A percentile compares a stretch with the other conserved stretches of the same genome.
Conservation (phyloP, 495 filamentous ascomycete genomes). For the Neurospora sublineolata region DNA sequence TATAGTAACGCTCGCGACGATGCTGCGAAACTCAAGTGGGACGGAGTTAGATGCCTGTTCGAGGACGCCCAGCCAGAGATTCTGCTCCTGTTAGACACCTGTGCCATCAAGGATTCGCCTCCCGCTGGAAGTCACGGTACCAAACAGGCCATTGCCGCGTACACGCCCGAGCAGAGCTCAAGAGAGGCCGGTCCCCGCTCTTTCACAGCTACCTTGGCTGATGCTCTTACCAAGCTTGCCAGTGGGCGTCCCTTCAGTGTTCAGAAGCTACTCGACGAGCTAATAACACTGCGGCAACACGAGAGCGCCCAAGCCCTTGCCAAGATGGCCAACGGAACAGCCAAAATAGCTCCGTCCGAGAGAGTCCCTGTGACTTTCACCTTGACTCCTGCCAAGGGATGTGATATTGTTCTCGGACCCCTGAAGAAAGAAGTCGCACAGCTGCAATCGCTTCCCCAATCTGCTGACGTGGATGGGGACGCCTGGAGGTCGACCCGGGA, state of each 20-base stretch:
- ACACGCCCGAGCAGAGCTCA: conserved; percentile 35
- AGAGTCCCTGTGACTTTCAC: conserved; percentile 37
- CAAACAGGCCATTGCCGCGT: conserved; percentile 46
- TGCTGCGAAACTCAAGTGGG: conserved; percentile 36
- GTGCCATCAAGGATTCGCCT: conserved; percentile 31
- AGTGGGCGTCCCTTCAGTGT: conserved; percentile 35
- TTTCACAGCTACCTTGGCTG: conserved; percentile 38
- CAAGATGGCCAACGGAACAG: conserved; percentile 31
- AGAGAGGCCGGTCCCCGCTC: conserved; percentile 34
- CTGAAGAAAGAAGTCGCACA: conserved; percentile 24
- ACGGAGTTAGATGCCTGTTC: conserved; percentile 37
- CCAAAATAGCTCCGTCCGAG: conserved; percentile 25
- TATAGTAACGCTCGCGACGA: conserved; percentile 31
- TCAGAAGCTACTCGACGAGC: conserved; percentile 40
- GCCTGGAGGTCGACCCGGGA: conserved; percentile 21
- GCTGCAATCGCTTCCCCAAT: conserved; percentile 29
- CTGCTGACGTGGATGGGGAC: conserved; percentile 24
- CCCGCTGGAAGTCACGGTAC: conserved; percentile 32
- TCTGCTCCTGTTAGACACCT: conserved; percentile 37
- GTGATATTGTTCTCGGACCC: conserved; percentile 35
- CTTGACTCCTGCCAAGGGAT: conserved; percentile 36
- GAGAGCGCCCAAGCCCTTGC: conserved; percentile 27
- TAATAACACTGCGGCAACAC: conserved; percentile 29
- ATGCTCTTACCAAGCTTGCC: conserved; percentile 35
- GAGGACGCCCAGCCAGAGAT: conserved; percentile 41